Base-by-base conservation (phyloP, 2,329 filamentous ascomycete species). In the Dothideomycetidae sp. region DNA sequence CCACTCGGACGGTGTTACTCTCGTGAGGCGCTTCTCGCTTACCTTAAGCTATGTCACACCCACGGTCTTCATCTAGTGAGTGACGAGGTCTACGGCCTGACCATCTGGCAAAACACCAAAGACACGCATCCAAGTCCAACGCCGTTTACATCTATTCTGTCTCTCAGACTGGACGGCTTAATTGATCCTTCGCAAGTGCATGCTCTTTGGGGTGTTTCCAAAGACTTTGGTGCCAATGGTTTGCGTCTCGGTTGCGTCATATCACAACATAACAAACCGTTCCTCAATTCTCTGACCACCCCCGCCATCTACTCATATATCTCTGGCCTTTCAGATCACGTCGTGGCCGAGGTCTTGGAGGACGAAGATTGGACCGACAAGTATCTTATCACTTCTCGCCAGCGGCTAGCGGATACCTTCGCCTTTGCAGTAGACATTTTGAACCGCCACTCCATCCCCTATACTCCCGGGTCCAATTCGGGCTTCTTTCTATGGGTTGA, bases 401-500 rank as follows among this genome's bases (percentile, higher is more conserved):
- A 32, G 16, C 35, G 43, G 5, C 40, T 59, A n/a, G 42, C 42
- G 13, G 41, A 41, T 16, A 37, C 38, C 3, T 52, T 45, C 40
- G 38, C 26, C 30, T 33, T 46, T n/a, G 44, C 44, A 1, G 42
- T 35, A 21, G 11, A 29, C 5, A 18, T 51, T 21, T 31, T 58
- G 11, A 36, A 52, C 5, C 42, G 44, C 4, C 40, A 53, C n/a
- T 55, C 52, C 0, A 60, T 68, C 5, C 48, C 50, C 13, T 64
- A 62, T 36, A 40, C 50, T 10, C 47, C 47, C 4, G 55, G 56
- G 17, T 51, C 52, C 13, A 64, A 64, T 42, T 62, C 63, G 10
- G 64, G 60, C 0, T 64, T 67, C 45, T 66, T 66, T 39, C 37
- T 67, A 3, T 66, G 62, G 51, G 47, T 62, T 10, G 58, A 66